phyloP scores from a whole-genome alignment of 1,284 basidiomycete genomes.

The Microbotryomycetes sp. region DNA sequence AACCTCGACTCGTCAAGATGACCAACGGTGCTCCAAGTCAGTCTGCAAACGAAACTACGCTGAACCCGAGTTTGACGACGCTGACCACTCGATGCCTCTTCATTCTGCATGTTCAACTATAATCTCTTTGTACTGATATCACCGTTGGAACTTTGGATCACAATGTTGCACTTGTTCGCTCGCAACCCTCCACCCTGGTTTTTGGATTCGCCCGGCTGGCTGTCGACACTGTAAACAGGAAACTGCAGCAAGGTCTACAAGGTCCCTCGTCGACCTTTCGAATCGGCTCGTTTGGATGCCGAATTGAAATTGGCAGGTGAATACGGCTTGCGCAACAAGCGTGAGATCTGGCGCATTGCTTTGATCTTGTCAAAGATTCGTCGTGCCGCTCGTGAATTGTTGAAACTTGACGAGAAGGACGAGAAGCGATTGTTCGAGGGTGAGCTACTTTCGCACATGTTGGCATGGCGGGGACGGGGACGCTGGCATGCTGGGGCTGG shows the following conservation, averaged over 20 bases:
- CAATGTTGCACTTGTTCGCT: neutral
- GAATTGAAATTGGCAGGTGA: conserved; percentile 99
- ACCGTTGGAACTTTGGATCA: too few relatives aligned
- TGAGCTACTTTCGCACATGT: conserved; percentile 5
- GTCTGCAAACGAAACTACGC: neutral
- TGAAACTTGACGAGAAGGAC: conserved; percentile 99
- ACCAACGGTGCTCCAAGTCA: conserved; percentile 4
- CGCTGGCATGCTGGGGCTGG: too few relatives aligned
- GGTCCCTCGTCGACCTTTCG: conserved; percentile 95
- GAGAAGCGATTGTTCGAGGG: conserved; percentile 98
- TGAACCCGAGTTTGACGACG: too few relatives aligned
- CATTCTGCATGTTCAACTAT: neutral
- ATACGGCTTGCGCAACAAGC: conserved; percentile 98
- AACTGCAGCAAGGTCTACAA: conserved; percentile 19
- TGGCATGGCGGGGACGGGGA: neutral
- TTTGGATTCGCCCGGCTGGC: neutral
- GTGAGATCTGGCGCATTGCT: conserved; percentile 99
- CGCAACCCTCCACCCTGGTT: neutral
- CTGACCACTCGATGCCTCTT: too few relatives aligned
- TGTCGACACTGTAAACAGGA: neutral
- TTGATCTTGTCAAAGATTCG: conserved; percentile 98
- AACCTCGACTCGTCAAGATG: conserved; percentile 2
- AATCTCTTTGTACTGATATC: neutral
- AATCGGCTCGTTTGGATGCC: conserved; percentile 95
- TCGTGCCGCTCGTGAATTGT: conserved; percentile 99